These are phyloP conservation scores for Strigomonas galati DNA, from an alignment of 208 protist species.

Conservation along the genomic window DNA sequence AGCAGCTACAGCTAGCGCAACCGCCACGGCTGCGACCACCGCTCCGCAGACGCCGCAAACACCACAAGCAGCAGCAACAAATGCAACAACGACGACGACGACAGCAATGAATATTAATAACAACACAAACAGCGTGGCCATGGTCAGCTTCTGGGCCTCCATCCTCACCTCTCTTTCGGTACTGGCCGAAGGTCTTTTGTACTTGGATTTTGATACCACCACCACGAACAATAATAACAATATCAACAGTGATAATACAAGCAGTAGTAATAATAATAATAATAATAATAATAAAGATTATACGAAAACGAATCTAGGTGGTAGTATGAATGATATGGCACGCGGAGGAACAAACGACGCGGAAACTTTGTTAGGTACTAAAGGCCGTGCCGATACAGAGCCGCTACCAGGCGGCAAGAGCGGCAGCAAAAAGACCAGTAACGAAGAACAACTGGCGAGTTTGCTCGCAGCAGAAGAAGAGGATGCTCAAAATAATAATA, in stretches of 20 bases:
- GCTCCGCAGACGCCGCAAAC: neutral
- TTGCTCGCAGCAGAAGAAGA: too few relatives aligned
- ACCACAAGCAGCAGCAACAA: neutral
- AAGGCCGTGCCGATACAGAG: too few relatives aligned
- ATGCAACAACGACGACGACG: too few relatives aligned
- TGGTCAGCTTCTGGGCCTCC: neutral
- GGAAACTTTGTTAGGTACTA: too few relatives aligned
- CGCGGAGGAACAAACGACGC: too few relatives aligned
- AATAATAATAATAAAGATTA: neutral
- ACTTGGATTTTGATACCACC: neutral
- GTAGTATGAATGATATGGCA: neutral
- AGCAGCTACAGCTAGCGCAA: neutral
- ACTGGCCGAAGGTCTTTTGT: constrained; percentile 1
- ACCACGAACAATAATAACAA: neutral
- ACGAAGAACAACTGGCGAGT: neutral
- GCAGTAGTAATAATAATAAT: neutral
- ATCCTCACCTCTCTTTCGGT: constrained; percentile 6
- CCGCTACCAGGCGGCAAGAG: neutral
- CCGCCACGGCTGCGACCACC: too few relatives aligned
- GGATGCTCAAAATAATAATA: neutral
- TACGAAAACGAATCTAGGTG: neutral
- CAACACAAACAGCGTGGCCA: neutral
- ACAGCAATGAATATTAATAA: neutral
- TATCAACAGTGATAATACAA: neutral
- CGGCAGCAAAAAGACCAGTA: neutral